Conservation (phyloP, 179 eudicot genomes). For the Amaranthus tricolor region DNA sequence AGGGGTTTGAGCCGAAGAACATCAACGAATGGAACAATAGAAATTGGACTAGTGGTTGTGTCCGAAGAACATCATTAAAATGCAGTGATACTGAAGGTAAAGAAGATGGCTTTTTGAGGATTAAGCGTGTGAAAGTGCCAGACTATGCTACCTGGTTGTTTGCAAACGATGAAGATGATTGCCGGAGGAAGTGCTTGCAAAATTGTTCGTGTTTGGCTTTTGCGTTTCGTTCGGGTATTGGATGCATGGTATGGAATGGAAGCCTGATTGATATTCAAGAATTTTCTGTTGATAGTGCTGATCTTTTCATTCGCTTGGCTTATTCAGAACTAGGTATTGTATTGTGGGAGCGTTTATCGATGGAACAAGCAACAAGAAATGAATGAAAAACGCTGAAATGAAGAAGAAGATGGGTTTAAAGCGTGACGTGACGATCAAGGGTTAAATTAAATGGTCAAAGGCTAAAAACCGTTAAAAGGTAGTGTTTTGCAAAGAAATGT, state of each 20-base stretch:
- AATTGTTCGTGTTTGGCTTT: constrained; percentile 13
- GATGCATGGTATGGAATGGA: constrained; percentile 23
- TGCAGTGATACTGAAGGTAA: neutral
- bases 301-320: constrained; percentile 16
- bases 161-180: neutral
- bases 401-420: no score
- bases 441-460: no score
- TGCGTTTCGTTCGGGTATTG: constrained; percentile 8
- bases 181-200: neutral
- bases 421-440: no score
- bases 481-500: no score
- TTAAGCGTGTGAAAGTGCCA: constrained; percentile 33
- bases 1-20: constrained; percentile 40
- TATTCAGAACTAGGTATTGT: constrained; percentile 14
- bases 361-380: no score
- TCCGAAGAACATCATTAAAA: constrained; percentile 28
- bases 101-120: constrained; percentile 26
- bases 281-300: neutral
- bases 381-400: no score
- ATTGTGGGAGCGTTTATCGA: neutral
- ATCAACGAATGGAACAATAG: constrained; percentile 37
- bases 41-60: constrained; percentile 32
- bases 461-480: no score
- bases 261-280: constrained; percentile 15
- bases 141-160: constrained; percentile 18